Percentiles rank a stretch among this genome's conserved stretches.
Evolutionary conservation across 1,139 yeast genomes (phyloP).

Genomic region (Tardiomyces digboiensis): DNA sequence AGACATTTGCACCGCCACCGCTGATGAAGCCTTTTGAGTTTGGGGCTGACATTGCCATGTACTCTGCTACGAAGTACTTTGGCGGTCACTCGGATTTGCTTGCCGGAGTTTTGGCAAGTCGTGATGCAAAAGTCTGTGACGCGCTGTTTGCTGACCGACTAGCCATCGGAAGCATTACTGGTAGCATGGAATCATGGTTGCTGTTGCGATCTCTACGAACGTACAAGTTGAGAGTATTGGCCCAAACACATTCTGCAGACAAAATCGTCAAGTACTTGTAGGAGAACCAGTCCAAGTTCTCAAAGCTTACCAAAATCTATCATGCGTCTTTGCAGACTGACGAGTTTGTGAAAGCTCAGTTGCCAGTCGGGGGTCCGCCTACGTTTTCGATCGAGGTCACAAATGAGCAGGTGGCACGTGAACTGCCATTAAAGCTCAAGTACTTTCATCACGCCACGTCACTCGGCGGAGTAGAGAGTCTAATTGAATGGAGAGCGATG

Average conservation of each 20-base stretch:
- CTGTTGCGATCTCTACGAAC: slow-evolving; percentile 75
- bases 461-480: slow-evolving; percentile 87
- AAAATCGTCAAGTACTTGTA: slow-evolving; percentile 49
- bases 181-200: slow-evolving; percentile 65
- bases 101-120: slow-evolving; percentile 69
- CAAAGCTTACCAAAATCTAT: slow-evolving; percentile 41
- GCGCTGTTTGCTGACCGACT: slow-evolving; percentile 51
- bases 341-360: slow-evolving; percentile 50
- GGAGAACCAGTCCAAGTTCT: slow-evolving; percentile 38
- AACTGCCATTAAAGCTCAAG: slow-evolving; percentile 56
- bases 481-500: slow-evolving; percentile 85
- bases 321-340: slow-evolving; percentile 76
- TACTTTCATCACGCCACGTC: slow-evolving; percentile 87
- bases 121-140: slow-evolving; percentile 37
- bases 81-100: slow-evolving; percentile 93
- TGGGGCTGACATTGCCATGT: slow-evolving; percentile 80
- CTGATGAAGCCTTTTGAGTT: slow-evolving; percentile 67
- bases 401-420: slow-evolving; percentile 46
- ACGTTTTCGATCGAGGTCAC: slow-evolving; percentile 58
- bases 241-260: slow-evolving; percentile 59
- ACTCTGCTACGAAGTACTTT: slow-evolving; percentile 84
- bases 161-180: slow-evolving; percentile 68
- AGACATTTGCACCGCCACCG: slow-evolving; percentile 95
- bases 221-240: slow-evolving; percentile 54
- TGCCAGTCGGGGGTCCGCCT: slow-evolving; percentile 61